Evolutionary conservation across 2,329 filamentous ascomycete species (phyloP), one percentile per base, ranked within the genome.

Genomic region (Madurella fahalii): DNA sequence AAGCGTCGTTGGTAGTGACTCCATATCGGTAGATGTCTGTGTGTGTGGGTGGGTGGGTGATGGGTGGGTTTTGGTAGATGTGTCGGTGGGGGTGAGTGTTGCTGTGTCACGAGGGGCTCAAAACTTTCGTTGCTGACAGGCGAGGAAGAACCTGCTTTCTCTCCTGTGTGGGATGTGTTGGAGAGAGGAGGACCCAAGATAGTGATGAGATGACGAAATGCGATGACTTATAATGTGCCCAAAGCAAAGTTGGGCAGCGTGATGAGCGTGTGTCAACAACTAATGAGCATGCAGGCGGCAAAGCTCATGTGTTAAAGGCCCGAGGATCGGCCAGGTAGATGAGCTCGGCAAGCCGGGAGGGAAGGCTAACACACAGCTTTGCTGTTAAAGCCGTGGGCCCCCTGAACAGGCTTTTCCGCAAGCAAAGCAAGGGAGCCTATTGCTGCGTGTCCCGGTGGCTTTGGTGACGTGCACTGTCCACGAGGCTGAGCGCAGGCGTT

Each of bases 1-100:
- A 65, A 82, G 72, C 58, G 71, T 52, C 58, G 56, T 52, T 60
- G 68, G 65, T 69, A 72, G 68, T 64, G 75, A 76, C 60, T 74
- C 72, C 78, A 81, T 81, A 63, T 49, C 68, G 63, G 59, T 18
- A 25, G 42, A 53, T 67, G 61, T 67, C 63, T 52, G 52, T 58
- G 53, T 52, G 54, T 34, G 30, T 44, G 43, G 2, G 15, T 4
- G 9, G 11, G 15, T 42, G 9, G 15, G 41, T 47, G 41, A 34
- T 9, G 39, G 51, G 50, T 44, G 47, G 43, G 43, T 51, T 37
- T 43, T 15, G 31, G 25, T 17, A 45, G 46, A 46, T 13, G 45
- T 51, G 50, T 32, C 32, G 16, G 45, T 44, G 45, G 40, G 32
- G 32, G 31, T 45, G 32, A 42, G n/a, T n/a, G n/a, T n/a, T n/a